Conservation (phyloP, 225 moss, liverwort and hornwort genomes). For the Bryum argenteum region DNA sequence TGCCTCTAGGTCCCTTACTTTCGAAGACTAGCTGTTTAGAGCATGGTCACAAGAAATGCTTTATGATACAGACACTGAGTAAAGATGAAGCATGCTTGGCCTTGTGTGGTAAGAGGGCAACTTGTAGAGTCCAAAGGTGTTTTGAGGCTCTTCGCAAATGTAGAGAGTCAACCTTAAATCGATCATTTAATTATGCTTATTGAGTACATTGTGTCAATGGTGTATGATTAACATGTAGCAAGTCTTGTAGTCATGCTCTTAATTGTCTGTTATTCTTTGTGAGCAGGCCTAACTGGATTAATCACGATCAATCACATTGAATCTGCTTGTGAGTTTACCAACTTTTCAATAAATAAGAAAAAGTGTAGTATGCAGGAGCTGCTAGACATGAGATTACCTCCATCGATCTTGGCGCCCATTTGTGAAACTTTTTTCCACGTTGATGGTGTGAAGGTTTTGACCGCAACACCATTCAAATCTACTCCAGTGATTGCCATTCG, state of each 20-base stretch:
- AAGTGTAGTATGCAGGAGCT: conserved; percentile 68
- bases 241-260: background rate
- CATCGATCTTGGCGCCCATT: conserved; percentile 59
- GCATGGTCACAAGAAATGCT: too few relatives aligned
- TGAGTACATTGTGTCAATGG: too few relatives aligned
- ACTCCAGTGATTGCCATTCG: background rate
- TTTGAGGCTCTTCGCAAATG: too few relatives aligned
- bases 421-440: conserved; percentile 49
- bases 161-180: too few relatives aligned
- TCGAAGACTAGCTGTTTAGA: background rate
- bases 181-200: too few relatives aligned
- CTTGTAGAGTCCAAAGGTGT: too few relatives aligned
- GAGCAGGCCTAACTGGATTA: background rate
- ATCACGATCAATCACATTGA: background rate
- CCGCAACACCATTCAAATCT: background rate
- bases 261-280: background rate
- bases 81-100: too few relatives aligned
- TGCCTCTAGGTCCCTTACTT: background rate
- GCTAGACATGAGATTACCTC: conserved; percentile 64
- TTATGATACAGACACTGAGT: too few relatives aligned
- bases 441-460: conserved; percentile 62
- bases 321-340: background rate
- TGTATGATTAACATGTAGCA: too few relatives aligned
- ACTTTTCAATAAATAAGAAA: background rate
- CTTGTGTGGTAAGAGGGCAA: too few relatives aligned